Conservation (phyloP, 176 grass and related monocot species). For the Aegilops longissima region DNA sequence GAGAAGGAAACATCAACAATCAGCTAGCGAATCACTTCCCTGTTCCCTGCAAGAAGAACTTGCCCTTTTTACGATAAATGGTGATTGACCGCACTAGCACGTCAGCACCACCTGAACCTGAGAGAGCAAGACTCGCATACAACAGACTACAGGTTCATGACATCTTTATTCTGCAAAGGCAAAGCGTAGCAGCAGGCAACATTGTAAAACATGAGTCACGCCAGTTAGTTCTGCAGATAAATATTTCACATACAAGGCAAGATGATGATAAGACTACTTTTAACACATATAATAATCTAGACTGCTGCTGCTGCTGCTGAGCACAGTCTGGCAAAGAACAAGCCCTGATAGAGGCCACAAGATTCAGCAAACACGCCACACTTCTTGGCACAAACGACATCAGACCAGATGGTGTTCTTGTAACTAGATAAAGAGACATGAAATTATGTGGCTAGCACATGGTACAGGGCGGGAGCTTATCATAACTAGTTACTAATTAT, state of each 20-base stretch:
- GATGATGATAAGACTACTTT: background rate
- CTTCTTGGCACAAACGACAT: constrained; percentile 24
- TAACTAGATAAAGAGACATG: constrained; percentile 28
- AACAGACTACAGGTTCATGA: background rate
- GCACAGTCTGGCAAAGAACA: background rate
- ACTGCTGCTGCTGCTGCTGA: background rate
- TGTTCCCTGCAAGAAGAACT: background rate
- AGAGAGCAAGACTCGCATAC: background rate
- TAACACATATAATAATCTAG: background rate
- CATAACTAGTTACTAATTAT: constrained; percentile 16
- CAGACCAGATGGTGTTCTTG: constrained; percentile 31
- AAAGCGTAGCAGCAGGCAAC: background rate
- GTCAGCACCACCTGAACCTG: background rate
- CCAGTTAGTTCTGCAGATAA: background rate
- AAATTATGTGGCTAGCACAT: constrained; percentile 20
- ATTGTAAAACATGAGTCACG: background rate
- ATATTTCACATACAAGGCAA: background rate
- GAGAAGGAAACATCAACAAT: background rate
- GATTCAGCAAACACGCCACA: background rate
- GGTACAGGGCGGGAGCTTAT: constrained; percentile 24
- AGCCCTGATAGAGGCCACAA: background rate
- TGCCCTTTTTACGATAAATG: background rate
- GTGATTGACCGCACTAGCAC: background rate
- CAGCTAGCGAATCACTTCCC: background rate
- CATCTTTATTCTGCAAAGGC: background rate